Evolutionary conservation across 2,329 filamentous ascomycete genomes (phyloP), one percentile per base, ranked within the genome.

Genomic region (Nothopassalora personata): DNA sequence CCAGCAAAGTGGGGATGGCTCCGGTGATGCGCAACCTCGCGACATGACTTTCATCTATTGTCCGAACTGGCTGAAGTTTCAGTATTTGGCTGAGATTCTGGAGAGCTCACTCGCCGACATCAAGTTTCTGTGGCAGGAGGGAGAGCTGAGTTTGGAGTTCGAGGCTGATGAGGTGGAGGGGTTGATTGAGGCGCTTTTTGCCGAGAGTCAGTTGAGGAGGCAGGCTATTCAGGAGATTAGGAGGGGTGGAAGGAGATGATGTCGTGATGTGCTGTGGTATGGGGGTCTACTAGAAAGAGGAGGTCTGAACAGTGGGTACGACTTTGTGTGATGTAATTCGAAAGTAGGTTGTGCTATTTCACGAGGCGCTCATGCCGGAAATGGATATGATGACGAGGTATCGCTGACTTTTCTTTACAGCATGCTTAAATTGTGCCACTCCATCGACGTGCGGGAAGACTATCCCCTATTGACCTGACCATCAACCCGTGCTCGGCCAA

Each of bases 101-200:
- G 85, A 86, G 56, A 81, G 81, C 57, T 83, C 79, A 52, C 73
- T 87, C 15, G 84, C 82, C 19, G 85, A 87, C 66, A 87, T 87
- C 73, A 85, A 82, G 66, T 87, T 82, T 62, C 70, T 87, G 47
- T 87, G 85, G 85, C 78, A 77, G 2, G 84, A 87, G 64, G 83
- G 83, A n/a, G 85, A 85, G 70, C 67, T 87, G 66, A 81, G 80
- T 60, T 69, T 86, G 57, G 84, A 87, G 67, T 87, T 86, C 72
- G 79, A 79, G 27, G 75, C 76, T 2, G 83, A 85, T 34, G 85
- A 87, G 68, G 80, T 87, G 8, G 76, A 85, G 13, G 85, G 86
- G 66, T 67, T 87, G 70, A 83, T 87, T 53, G 78, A 84, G 70
- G 85, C 84, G 18, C 71, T 87, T 36, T 87, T 87, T 71, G 83